Percentiles rank a stretch among this genome's conserved stretches.
phyloP scores from a whole-genome alignment of 2,329 filamentous ascomycete species.

The Graphilbum sp. region DNA sequence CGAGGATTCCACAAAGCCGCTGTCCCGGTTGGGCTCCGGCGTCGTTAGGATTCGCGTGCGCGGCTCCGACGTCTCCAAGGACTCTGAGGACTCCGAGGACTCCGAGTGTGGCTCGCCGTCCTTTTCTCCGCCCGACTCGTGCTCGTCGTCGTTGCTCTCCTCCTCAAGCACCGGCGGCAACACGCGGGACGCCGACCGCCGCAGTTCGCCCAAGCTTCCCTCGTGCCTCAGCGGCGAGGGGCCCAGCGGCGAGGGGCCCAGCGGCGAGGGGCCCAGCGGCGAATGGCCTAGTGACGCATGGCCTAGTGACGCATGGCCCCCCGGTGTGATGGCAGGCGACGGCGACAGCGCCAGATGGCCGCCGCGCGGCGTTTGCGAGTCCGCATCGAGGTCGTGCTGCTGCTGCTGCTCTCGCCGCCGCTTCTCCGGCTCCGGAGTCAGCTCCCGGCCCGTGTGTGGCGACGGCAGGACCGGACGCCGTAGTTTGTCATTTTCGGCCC shows the following conservation, averaged over 20 bases:
- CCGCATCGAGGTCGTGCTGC: conserved; percentile 1
- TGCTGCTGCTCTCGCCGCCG: background rate
- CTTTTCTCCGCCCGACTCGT: conserved; percentile 12
- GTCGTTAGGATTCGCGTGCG: too few species aligned
- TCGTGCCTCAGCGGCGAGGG: conserved; percentile 1
- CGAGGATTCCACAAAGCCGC: conserved; percentile 29
- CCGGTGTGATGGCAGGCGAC: conserved; percentile 5
- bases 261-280: conserved; percentile 1
- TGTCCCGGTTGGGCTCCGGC: conserved; percentile 29
- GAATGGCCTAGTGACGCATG: conserved; percentile 1
- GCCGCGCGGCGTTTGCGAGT: conserved; percentile 1
- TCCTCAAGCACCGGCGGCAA: conserved; percentile 36
- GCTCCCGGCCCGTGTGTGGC: conserved; percentile 1
- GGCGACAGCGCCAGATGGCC: conserved; percentile 1
- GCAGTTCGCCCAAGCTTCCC: conserved; percentile 4
- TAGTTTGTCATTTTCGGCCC: conserved; percentile 3
- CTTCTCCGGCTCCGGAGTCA: conserved; percentile 7
- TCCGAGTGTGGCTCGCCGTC: conserved; percentile 12
- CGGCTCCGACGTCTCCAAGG: too few species aligned
- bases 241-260: conserved; percentile 1
- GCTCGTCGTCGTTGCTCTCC: conserved; percentile 30
- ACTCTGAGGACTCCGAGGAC: too few species aligned
- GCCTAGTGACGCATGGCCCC: background rate
- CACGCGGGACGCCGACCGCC: conserved; percentile 17
- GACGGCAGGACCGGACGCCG: conserved; percentile 6